These are phyloP conservation scores for Colletotrichum siamense DNA, from an alignment of 2,329 filamentous ascomycete genomes.

Conservation along the genomic window DNA sequence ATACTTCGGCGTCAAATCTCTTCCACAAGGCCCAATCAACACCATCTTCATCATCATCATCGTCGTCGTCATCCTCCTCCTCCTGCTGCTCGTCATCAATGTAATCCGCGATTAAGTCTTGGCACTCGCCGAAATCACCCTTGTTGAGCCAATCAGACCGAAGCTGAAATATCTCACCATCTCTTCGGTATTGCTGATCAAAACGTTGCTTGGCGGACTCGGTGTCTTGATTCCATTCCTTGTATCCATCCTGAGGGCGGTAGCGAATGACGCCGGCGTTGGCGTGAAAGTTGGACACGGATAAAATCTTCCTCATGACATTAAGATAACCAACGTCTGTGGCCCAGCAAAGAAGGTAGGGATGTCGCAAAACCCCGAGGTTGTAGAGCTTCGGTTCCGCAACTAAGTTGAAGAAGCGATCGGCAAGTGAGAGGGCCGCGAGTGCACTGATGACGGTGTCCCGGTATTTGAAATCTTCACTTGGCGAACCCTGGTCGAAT, in stretches of 20 bases:
- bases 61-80: not conserved
- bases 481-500: not conserved
- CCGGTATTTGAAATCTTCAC: no score
- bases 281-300: no score
- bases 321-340: not conserved
- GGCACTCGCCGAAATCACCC: not conserved
- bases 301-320: not conserved
- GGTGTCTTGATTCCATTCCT: not conserved
- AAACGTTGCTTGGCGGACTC: not conserved
- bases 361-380: not conserved
- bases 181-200: not conserved
- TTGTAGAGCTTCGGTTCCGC: not conserved
- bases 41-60: no score
- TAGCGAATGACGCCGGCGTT: not conserved
- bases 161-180: not conserved
- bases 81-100: no score
- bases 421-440: not conserved
- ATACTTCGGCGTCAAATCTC: not conserved
- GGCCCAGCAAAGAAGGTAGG: not conserved
- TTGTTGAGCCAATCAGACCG: not conserved
- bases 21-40: no score
- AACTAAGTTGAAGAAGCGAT: not conserved
- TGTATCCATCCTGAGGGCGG: not conserved
- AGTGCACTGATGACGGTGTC: not conserved
- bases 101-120: not conserved